A percentile compares a stretch with the other conserved stretches of the same genome.
Conservation (phyloP, 1,139 yeast genomes). For the Diutina neorugosa region DNA sequence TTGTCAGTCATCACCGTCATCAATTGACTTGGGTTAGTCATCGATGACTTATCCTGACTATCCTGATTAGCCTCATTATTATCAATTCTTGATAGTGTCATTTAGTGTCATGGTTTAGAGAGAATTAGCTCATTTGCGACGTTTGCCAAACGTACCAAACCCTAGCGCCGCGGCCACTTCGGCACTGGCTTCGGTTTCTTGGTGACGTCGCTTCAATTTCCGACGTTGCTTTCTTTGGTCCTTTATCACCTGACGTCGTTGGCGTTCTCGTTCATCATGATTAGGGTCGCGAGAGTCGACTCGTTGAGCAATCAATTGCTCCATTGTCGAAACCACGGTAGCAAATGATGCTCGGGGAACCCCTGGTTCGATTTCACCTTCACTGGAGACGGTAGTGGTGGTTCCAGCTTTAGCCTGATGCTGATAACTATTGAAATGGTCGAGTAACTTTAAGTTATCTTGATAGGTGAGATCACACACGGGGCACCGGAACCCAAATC, state of each 20-base stretch:
- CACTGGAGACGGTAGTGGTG: slow-evolving; percentile 8
- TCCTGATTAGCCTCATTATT: no score
- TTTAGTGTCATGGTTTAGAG: not conserved
- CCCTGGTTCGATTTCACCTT: slow-evolving; percentile 22
- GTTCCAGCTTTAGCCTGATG: slow-evolving; percentile 27
- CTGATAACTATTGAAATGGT: slow-evolving; percentile 68
- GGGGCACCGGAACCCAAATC: slow-evolving; percentile 77
- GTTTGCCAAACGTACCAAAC: not conserved
- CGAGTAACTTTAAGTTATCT: slow-evolving; percentile 70
- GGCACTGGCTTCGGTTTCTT: not conserved
- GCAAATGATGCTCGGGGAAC: slow-evolving; percentile 20
- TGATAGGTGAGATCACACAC: slow-evolving; percentile 68
- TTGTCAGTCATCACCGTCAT: no score
- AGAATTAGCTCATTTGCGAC: not conserved
- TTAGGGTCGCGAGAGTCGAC: slow-evolving; percentile 6
- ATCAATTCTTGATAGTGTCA: not conserved
- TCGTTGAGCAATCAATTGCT: slow-evolving; percentile 17
- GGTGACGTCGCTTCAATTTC: not conserved
- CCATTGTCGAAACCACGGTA: slow-evolving; percentile 23
- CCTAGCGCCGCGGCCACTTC: not conserved
- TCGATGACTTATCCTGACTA: no score
- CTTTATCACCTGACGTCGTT: not conserved
- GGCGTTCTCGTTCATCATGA: not conserved
- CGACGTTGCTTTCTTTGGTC: not conserved
- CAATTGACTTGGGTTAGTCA: no score